These are phyloP conservation scores for Xylaria bambusicola DNA, from an alignment of 495 filamentous ascomycete species.

Conservation along the genomic window DNA sequence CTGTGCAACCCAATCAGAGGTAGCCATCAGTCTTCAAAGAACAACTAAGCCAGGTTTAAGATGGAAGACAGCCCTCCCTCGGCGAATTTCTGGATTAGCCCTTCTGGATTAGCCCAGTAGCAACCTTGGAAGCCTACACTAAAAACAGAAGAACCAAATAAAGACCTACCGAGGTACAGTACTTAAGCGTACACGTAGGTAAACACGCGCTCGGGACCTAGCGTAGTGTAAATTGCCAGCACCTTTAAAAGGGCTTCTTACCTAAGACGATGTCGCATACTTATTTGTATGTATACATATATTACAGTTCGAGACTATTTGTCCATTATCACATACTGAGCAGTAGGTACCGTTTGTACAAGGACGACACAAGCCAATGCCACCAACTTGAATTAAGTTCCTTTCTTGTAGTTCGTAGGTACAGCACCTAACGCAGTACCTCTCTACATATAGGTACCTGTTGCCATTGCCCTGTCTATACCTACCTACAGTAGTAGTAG, in stretches of 20 bases:
- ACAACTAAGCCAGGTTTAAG: constrained; percentile 14
- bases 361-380: too few species aligned
- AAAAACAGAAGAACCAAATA: background rate
- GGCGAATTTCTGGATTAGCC: constrained; percentile 8
- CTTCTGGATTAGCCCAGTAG: background rate
- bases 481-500: too few species aligned
- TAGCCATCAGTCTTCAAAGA: background rate
- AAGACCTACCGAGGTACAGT: background rate
- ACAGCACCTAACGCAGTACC: too few species aligned
- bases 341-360: too few species aligned
- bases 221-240: too few species aligned
- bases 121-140: background rate
- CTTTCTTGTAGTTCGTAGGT: too few species aligned
- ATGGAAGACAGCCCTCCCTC: background rate
- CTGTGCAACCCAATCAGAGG: background rate
- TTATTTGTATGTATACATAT: too few species aligned
- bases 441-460: too few species aligned
- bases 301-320: too few species aligned
- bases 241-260: constrained; percentile 8
- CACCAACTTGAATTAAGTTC: too few species aligned
- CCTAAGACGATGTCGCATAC: constrained; percentile 2
- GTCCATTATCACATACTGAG: too few species aligned
- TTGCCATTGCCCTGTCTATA: too few species aligned
- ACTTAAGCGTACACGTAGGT: constrained; percentile 1
- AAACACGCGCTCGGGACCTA: background rate